Evolutionary conservation across 257 asterid genomes (phyloP).

Genomic region (Solanum boliviense): DNA sequence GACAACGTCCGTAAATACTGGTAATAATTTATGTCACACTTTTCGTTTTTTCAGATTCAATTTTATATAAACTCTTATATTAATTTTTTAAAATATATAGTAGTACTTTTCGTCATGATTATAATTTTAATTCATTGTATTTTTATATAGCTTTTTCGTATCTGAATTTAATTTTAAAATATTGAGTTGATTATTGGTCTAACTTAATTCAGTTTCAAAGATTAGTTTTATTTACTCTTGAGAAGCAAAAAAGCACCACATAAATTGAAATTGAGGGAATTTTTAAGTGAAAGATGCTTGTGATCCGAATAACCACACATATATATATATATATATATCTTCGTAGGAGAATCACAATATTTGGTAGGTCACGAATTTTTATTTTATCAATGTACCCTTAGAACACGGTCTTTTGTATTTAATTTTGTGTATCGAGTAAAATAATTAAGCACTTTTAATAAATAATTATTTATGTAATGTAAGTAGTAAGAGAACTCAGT

Average conservation of each 20-base stretch:
- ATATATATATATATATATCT: not conserved
- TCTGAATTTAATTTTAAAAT: not conserved
- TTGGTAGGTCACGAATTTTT: not conserved
- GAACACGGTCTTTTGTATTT: not conserved
- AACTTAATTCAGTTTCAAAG: not conserved
- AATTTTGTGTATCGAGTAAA: not conserved
- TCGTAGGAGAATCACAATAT: not conserved
- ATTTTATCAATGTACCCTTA: not conserved
- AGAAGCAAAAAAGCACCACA: no score
- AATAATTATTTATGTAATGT: not conserved
- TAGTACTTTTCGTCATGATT: not conserved
- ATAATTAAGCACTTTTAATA: not conserved
- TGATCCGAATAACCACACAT: no score
- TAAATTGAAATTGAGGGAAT: no score
- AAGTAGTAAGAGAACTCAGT: not conserved
- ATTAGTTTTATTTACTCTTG: no score
- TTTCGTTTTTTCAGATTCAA: not conserved
- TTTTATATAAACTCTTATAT: not conserved
- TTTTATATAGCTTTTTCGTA: not conserved
- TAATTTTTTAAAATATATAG: not conserved
- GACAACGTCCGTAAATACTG: slow-evolving; percentile 15
- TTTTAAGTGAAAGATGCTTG: no score
- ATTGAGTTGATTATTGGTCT: not conserved
- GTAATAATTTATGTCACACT: not conserved
- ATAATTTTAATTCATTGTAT: not conserved